Percentiles rank a stretch among this genome's conserved stretches.
Evolutionary conservation across 163 green algal species (phyloP).

Genomic region (Scenedesmus sp.): DNA sequence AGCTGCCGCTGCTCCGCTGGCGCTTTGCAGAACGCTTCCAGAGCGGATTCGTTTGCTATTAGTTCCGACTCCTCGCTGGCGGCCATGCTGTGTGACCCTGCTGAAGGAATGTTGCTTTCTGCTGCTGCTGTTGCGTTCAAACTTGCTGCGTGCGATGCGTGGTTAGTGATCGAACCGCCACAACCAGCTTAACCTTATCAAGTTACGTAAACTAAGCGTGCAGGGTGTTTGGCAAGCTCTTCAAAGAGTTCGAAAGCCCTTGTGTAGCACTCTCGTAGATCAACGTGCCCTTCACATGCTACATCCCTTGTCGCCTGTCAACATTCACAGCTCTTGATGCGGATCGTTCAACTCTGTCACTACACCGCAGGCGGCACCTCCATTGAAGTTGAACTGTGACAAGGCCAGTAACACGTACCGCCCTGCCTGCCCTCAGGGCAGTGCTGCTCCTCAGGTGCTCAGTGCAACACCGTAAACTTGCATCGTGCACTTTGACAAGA

Average conservation of each 20-base stretch:
- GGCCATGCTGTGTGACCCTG: not conserved
- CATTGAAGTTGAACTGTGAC: too few relatives aligned
- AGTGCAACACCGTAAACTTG: too few relatives aligned
- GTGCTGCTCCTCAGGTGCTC: too few relatives aligned
- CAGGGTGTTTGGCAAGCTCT: not conserved
- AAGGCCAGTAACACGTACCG: too few relatives aligned
- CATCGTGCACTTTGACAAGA: too few relatives aligned
- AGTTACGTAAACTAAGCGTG: not conserved
- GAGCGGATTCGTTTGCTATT: constrained; percentile 7
- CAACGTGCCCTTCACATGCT: not conserved
- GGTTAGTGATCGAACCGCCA: not conserved
- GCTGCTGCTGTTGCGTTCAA: not conserved
- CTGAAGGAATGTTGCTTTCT: not conserved
- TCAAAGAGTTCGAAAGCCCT: not conserved
- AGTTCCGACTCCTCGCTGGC: not conserved
- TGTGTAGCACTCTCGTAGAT: not conserved
- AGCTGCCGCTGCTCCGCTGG: constrained; percentile 29
- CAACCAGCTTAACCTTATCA: not conserved
- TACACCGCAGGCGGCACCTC: too few relatives aligned
- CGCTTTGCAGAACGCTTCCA: not conserved
- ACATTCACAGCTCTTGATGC: too few relatives aligned
- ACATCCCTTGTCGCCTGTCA: too few relatives aligned
- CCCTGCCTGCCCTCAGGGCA: too few relatives aligned
- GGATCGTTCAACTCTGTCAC: too few relatives aligned
- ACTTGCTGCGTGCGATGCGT: not conserved